Evolutionary conservation across 371 early-diverging fungal genomes (phyloP).

Genomic region (Dinochytrium kinnereticum): DNA sequence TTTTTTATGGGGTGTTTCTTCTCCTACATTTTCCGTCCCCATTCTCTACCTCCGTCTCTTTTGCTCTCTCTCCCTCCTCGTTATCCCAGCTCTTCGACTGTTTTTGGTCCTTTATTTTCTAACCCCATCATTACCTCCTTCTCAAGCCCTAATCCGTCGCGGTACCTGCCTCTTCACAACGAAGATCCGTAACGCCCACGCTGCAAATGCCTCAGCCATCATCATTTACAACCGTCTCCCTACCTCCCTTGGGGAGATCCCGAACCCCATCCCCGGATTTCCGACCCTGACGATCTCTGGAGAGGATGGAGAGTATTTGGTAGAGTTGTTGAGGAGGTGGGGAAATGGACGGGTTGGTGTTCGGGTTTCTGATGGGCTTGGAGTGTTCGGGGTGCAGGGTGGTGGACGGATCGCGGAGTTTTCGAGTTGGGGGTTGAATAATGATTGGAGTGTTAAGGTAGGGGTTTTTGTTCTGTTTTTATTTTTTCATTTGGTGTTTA

Average conservation of each 20-base stretch:
- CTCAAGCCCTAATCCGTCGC: conserved; percentile 26
- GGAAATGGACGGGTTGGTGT: conserved; percentile 23
- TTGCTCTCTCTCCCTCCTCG: no score
- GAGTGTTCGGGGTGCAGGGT: not conserved
- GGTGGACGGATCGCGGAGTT: not conserved
- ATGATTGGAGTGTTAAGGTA: conserved; percentile 12
- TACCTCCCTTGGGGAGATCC: conserved; percentile 8
- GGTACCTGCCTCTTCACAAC: conserved; percentile 13
- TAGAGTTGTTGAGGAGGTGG: not conserved
- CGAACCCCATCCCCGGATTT: not conserved
- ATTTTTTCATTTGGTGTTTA: not conserved
- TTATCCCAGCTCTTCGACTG: no score
- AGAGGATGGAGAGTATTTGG: conserved; percentile 14
- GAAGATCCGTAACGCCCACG: conserved; percentile 23
- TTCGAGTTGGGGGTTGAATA: conserved; percentile 7
- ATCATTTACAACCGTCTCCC: conserved; percentile 32
- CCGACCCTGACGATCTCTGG: conserved; percentile 15
- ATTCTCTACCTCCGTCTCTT: no score
- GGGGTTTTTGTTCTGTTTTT: not conserved
- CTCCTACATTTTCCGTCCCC: no score
- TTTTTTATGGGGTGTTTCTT: no score
- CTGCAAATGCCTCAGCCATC: conserved; percentile 32
- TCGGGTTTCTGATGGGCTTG: not conserved
- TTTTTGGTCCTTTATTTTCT: no score
- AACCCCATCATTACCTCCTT: no score